Percentiles rank a stretch among this genome's conserved stretches.
Conservation (phyloP, 306 rosid species). For the Vigna hirtella region DNA sequence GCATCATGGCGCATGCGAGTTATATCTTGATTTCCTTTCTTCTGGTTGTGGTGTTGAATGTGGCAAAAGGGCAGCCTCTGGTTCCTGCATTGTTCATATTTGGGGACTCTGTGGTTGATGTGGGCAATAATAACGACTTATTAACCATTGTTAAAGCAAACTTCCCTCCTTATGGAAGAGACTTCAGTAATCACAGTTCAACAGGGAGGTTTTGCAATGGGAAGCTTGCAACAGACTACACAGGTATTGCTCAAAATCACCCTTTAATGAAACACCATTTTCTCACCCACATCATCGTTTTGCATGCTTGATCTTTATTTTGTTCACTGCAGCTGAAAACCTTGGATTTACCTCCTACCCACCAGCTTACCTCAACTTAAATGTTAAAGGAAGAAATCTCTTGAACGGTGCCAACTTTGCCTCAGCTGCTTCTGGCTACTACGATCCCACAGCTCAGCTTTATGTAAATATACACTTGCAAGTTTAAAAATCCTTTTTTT, state of each 20-base stretch:
- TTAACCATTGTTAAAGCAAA: conserved; percentile 64
- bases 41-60: conserved; percentile 46
- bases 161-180: conserved; percentile 88
- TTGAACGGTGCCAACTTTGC: conserved; percentile 65
- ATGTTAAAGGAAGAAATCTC: conserved; percentile 48
- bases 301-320: conserved; percentile 33
- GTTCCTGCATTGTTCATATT: conserved; percentile 83
- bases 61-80: conserved; percentile 63
- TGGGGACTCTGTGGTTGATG: conserved; percentile 85
- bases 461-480: conserved; percentile 56
- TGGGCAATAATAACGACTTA: conserved; percentile 70
- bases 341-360: conserved; percentile 61
- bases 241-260: conserved; percentile 52
- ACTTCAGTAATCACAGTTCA: conserved; percentile 58
- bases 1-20: conserved; percentile 46
- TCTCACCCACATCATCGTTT: background rate
- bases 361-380: conserved; percentile 56
- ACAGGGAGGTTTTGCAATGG: conserved; percentile 90
- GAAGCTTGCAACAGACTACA: conserved; percentile 74
- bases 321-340: conserved; percentile 53
- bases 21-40: conserved; percentile 43
- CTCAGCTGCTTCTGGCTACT: conserved; percentile 84
- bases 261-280: background rate
- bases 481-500: background rate
- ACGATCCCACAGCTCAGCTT: conserved; percentile 61